These are phyloP conservation scores for Penicillium psychrosexuale DNA, from an alignment of 2,329 filamentous ascomycete species.

Conservation along the genomic window DNA sequence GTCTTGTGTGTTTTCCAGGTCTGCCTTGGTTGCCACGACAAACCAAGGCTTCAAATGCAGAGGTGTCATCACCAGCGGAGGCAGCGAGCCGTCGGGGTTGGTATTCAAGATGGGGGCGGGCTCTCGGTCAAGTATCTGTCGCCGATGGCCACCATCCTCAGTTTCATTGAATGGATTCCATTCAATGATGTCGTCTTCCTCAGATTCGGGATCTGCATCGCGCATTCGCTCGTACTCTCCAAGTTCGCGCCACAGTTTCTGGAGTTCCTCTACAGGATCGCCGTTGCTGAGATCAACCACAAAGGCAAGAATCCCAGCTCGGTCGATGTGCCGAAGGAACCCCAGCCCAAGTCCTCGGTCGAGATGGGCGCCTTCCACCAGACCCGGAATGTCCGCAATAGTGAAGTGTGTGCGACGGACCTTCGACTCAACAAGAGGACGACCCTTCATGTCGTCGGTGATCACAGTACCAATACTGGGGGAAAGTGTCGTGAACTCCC, in stretches of 20 bases:
- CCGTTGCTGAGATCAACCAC: slow-evolving; percentile 81
- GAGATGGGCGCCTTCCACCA: slow-evolving; percentile 88
- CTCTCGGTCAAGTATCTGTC: slow-evolving; percentile 1
- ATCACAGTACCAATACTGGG: slow-evolving; percentile 96
- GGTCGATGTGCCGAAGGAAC: slow-evolving; percentile 91
- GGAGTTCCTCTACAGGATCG: slow-evolving; percentile 73
- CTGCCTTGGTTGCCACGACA: slow-evolving; percentile 89
- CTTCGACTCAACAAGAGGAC: slow-evolving; percentile 56
- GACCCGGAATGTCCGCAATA: slow-evolving; percentile 90
- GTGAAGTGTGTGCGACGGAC: slow-evolving; percentile 74
- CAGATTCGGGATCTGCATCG: slow-evolving; percentile 65
- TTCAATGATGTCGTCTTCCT: slow-evolving; percentile 49
- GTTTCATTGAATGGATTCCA: slow-evolving; percentile 41
- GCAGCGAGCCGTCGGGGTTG: slow-evolving; percentile 33
- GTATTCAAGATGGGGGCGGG: slow-evolving; percentile 10
- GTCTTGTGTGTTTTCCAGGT: slow-evolving; percentile 71
- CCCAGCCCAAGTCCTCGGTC: slow-evolving; percentile 87
- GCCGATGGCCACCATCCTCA: slow-evolving; percentile 21
- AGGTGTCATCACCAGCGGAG: slow-evolving; percentile 56
- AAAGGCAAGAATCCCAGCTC: slow-evolving; percentile 88
- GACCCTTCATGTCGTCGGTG: slow-evolving; percentile 78
- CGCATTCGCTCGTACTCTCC: slow-evolving; percentile 80
- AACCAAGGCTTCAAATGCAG: slow-evolving; percentile 97
- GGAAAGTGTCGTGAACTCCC: slow-evolving; percentile 94
- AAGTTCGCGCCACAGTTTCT: slow-evolving; percentile 86